phyloP scores from a whole-genome alignment of 345 rosid genomes.

The Mangifera indica region DNA sequence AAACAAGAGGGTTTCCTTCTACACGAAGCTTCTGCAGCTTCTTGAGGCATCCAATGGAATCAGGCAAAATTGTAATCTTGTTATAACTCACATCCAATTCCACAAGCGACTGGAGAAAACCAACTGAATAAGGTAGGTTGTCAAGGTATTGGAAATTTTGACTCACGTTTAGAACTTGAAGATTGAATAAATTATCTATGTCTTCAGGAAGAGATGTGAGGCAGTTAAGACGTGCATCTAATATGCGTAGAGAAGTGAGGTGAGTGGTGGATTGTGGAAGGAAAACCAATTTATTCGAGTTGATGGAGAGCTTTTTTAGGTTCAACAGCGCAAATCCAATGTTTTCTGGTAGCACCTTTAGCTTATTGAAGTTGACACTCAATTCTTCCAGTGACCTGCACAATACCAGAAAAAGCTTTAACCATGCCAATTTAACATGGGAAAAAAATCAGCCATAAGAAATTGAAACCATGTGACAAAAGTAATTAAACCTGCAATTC shows the following conservation, averaged over 20 bases:
- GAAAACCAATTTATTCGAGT: constrained; percentile 67
- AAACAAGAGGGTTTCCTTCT: constrained; percentile 80
- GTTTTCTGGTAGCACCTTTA: constrained; percentile 57
- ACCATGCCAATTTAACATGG: too few species aligned
- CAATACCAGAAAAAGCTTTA: too few species aligned
- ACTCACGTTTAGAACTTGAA: constrained; percentile 71
- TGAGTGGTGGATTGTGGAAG: constrained; percentile 74
- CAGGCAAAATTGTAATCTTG: constrained; percentile 57
- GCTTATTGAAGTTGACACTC: constrained; percentile 89
- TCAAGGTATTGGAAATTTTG: constrained; percentile 79
- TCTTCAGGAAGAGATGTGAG: constrained; percentile 71
- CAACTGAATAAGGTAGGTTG: constrained; percentile 56
- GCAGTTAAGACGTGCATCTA: constrained; percentile 81
- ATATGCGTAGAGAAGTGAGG: constrained; percentile 50
- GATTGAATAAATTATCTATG: constrained; percentile 67
- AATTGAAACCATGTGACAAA: too few species aligned
- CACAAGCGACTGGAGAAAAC: constrained; percentile 66
- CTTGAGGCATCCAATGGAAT: constrained; percentile 74
- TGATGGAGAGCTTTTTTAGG: constrained; percentile 64
- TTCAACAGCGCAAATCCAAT: constrained; percentile 69
- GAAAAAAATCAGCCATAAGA: too few species aligned
- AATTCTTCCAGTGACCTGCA: constrained; percentile 73
- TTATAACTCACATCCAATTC: constrained; percentile 85
- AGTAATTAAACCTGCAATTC: constrained; percentile 95
- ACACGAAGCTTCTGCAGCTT: constrained; percentile 60